Base-by-base conservation (phyloP, 2,329 filamentous ascomycete genomes). In the Ophidiomyces ophidiicola region DNA sequence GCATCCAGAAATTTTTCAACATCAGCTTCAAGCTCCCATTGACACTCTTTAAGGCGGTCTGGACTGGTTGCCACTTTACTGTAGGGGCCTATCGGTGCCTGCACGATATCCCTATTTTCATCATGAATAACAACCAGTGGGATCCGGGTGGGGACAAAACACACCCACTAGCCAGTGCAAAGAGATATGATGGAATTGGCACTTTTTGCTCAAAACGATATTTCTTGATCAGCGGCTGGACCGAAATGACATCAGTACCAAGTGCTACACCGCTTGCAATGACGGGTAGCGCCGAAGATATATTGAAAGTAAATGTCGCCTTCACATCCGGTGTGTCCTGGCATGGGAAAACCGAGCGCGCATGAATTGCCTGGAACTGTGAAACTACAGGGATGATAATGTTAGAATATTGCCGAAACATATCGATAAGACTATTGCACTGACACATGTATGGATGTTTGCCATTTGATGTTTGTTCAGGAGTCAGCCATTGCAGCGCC, bases 291-390 rank as follows among this genome's bases (percentile, higher is more conserved):
- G 81, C 77, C 17, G 86, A 94, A 18, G 78, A 78, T 54, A 98
- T 80, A 53, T 80, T 82, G 67, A 94, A 94, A 46, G 79, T 78
- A 62, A 87, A 86, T 1, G 86, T 92, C n/a, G 83, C 86, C 68
- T 98, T 98, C 53, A 94, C 82, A 58, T 94, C 88, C 2, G 90
- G 90, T 1, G 90, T 96, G 57, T 98, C 90, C 66, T 96, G 88
- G 62, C 88, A 96, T 5, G 90, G 90, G 60, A 96, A 93, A 45
- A 96, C 74, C 33, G 86, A 93, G 44, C 90, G 78, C 30, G 84
- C 85, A 54, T 96, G 87, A 54, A 94, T 96, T 39, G 88, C 87
- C 68, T 98, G 88, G 60, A 87, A 94, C 67, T 96, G 90, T 31
- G 84, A 92, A 67, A 96, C 65, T 68, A 11, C 28, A 12, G 14